Conservation (phyloP, 805 yeast genomes). For the Zygotorulaspora sp. region DNA sequence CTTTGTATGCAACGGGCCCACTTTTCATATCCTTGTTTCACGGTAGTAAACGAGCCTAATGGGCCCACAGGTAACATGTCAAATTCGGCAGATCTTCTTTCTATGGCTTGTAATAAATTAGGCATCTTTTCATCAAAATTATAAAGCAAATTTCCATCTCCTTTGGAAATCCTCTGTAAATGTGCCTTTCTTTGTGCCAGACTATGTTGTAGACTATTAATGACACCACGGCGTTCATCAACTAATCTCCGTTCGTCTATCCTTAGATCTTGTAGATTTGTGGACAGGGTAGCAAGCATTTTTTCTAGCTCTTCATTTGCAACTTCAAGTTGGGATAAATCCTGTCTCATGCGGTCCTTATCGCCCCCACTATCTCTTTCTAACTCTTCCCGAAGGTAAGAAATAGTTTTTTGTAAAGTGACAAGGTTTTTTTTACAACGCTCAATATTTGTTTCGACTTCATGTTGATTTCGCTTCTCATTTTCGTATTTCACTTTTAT, state of each 20-base stretch:
- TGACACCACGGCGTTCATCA: constrained; percentile 11
- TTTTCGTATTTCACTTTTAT: constrained; percentile 19
- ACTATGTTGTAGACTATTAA: constrained; percentile 8
- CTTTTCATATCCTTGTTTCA: constrained; percentile 47
- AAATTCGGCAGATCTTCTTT: constrained; percentile 37
- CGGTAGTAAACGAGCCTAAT: constrained; percentile 54
- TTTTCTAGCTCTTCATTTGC: constrained; percentile 13
- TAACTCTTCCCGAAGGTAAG: constrained; percentile 26
- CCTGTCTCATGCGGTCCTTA: constrained; percentile 26
- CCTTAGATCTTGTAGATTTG: constrained; percentile 17
- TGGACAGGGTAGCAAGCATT: constrained; percentile 5
- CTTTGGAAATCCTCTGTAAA: constrained; percentile 28
- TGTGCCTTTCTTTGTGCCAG: constrained; percentile 22
- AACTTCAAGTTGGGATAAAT: constrained; percentile 12
- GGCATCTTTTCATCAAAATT: constrained; percentile 51
- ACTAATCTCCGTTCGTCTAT: constrained; percentile 15
- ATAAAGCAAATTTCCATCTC: constrained; percentile 32
- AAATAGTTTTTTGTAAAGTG: constrained; percentile 21
- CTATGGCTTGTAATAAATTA: constrained; percentile 41
- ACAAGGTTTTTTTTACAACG: constrained; percentile 21
- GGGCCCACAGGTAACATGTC: constrained; percentile 71
- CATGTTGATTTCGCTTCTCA: constrained; percentile 22
- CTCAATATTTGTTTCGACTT: constrained; percentile 19
- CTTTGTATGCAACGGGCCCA: constrained; percentile 65
- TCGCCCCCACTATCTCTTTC: constrained; percentile 32